phyloP scores from a whole-genome alignment of 192 early-diverging fungal genomes.

The Coemansia sp. region DNA sequence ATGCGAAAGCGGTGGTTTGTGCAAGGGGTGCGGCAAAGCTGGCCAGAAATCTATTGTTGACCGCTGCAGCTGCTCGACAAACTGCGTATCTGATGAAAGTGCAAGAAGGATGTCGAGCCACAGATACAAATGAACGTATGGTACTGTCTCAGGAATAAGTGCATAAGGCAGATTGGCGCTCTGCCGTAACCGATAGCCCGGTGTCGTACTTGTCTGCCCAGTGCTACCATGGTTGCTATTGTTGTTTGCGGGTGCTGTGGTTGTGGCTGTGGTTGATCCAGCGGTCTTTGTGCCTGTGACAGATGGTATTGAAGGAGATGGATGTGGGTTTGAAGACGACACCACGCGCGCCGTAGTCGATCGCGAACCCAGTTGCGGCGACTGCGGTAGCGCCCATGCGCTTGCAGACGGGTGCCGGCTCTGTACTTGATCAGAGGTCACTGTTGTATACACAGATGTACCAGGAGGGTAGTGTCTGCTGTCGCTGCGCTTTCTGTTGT shows the following conservation, averaged over 20 bases:
- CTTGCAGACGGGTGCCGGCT: neutral
- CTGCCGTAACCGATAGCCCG: conserved; percentile 15
- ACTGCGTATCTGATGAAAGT: conserved; percentile 33
- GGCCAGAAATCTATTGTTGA: conserved; percentile 45
- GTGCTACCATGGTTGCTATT: conserved; percentile 8
- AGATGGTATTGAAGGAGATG: neutral
- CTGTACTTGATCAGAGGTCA: neutral
- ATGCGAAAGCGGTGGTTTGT: conserved; percentile 36
- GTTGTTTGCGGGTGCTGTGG: neutral
- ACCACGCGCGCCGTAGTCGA: neutral
- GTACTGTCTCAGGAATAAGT: conserved; percentile 30
- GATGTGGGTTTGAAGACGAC: neutral
- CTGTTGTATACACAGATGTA: neutral
- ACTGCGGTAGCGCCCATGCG: neutral
- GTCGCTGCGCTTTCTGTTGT: conserved; percentile 6
- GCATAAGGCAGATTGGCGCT: conserved; percentile 20
- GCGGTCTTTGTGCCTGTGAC: neutral
- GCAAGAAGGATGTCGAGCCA: conserved; percentile 34
- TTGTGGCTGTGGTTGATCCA: neutral
- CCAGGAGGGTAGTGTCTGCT: neutral
- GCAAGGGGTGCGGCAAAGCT: conserved; percentile 30
- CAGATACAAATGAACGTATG: conserved; percentile 39
- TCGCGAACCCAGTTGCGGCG: neutral
- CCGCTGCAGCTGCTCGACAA: conserved; percentile 44
- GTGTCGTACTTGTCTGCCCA: neutral